Conservation (phyloP, 352 stramenopile genomes). For the Globisporangium paroecandrum region DNA sequence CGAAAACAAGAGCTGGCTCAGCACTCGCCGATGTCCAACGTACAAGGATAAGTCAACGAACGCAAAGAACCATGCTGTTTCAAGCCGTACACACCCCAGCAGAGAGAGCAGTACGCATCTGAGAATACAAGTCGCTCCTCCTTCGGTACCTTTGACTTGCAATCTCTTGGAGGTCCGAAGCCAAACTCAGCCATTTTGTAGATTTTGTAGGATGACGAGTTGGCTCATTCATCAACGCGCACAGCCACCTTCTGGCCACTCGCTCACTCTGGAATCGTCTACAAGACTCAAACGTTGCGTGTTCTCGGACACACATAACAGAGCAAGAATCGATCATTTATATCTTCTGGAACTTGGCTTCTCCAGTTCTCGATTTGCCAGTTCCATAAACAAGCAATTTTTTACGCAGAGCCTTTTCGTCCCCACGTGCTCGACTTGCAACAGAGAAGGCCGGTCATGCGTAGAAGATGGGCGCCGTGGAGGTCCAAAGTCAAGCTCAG, state of each 20-base stretch:
- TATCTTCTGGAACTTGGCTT: no score
- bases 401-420: no score
- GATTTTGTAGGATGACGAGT: not conserved
- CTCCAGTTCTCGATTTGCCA: no score
- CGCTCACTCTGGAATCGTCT: not conserved
- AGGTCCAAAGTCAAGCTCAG: not conserved
- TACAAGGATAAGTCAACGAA: not conserved
- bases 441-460: not conserved
- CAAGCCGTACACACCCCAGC: not conserved
- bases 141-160: no score
- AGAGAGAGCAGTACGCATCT: not conserved
- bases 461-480: not conserved
- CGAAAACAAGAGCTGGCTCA: constrained; percentile 8
- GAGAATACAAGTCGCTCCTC: no score
- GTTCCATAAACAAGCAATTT: no score
- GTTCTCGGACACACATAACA: no score
- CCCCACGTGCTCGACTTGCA: not conserved
- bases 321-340: no score
- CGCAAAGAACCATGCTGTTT: not conserved
- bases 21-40: not conserved
- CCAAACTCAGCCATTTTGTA: not conserved
- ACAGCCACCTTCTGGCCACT: not conserved
- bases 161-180: not conserved
- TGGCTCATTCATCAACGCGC: not conserved
- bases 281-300: no score